Evolutionary conservation across 176 grass and related monocot species (phyloP).

Genomic region (Oropetium thomaeum): DNA sequence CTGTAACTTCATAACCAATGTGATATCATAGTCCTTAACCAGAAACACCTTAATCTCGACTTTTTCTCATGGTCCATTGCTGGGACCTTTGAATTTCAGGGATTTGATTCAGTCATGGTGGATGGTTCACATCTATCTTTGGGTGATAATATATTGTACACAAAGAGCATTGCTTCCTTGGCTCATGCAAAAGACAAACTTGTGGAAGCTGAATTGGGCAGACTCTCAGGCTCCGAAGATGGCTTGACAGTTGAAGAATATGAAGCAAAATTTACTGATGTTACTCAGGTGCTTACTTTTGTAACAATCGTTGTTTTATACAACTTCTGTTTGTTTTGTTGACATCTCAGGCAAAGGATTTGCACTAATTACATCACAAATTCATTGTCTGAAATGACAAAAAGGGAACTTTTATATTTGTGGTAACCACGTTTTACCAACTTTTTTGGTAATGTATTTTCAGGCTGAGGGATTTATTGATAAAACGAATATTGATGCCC

Average conservation of each 20-base stretch:
- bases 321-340: background rate
- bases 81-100: conserved; percentile 48
- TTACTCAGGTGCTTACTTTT: conserved; percentile 55
- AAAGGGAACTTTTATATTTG: conserved; percentile 16
- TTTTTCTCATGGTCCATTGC: conserved; percentile 24
- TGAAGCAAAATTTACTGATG: conserved; percentile 77
- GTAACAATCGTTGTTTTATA: background rate
- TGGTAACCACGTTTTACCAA: conserved; percentile 21
- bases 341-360: no score
- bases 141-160: conserved; percentile 64
- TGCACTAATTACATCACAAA: no score
- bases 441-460: conserved; percentile 31
- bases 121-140: conserved; percentile 84
- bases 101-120: conserved; percentile 94
- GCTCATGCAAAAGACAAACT: conserved; percentile 62
- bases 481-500: conserved; percentile 67
- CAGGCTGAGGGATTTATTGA: conserved; percentile 88
- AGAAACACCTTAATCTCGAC: conserved; percentile 22
- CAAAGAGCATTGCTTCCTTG: conserved; percentile 65
- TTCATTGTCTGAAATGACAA: no score
- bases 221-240: conserved; percentile 90
- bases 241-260: conserved; percentile 86
- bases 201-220: conserved; percentile 95
- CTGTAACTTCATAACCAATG: conserved; percentile 17
- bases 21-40: conserved; percentile 1